Evolutionary conservation across 495 filamentous ascomycete genomes (phyloP), one percentile per base, ranked within the genome.

Genomic region (Penicillium mononematosum): DNA sequence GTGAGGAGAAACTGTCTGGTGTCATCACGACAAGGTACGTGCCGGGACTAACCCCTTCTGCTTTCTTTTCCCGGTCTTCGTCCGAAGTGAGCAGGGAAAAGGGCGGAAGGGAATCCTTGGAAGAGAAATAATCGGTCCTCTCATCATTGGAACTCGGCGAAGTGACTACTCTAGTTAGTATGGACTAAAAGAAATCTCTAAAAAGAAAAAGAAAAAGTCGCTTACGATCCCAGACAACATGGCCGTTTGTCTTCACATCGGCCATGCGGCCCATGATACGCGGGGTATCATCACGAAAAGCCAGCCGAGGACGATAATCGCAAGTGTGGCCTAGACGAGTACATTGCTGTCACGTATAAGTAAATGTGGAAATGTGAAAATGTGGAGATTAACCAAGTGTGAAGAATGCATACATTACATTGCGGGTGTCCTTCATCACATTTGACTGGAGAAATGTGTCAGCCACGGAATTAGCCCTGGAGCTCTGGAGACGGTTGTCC

Each of bases 11-110:
- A 64, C 81, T 85, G 32, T 75, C 73, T 7, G 79, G 83, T 31
- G 80, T 76, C 42, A 78, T 75, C 20, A 85, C 60, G 31, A 86
- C 80, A 66, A 81, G 72, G 62, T 81, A 86, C 1, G 81, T 85
- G 6, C 83, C 83, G 1, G 83, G 82, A 29, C 66, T 66, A 38
- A 70, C 70, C 5, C 65, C 65, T 54, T 83, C 76, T 7, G 83
- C 83, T 58, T 85, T 86, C 56, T 63, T 75, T 58, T 86, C 83
- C 50, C 83, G 66, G 2, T 85, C 83, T 43, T 85, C 83, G 57
- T 85, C 83, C n/a, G 74, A 85, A 4, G 75, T 83, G 38, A 86
- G 72, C 9, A 65, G 56, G 19, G 77, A 63, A 59, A 86, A 85
- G 3, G 77, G 74, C 14, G 83, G 82, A 5, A 85, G 70, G 3